Base-by-base conservation (phyloP, 2,329 filamentous ascomycete species). In the Diaporthe citriasiana region DNA sequence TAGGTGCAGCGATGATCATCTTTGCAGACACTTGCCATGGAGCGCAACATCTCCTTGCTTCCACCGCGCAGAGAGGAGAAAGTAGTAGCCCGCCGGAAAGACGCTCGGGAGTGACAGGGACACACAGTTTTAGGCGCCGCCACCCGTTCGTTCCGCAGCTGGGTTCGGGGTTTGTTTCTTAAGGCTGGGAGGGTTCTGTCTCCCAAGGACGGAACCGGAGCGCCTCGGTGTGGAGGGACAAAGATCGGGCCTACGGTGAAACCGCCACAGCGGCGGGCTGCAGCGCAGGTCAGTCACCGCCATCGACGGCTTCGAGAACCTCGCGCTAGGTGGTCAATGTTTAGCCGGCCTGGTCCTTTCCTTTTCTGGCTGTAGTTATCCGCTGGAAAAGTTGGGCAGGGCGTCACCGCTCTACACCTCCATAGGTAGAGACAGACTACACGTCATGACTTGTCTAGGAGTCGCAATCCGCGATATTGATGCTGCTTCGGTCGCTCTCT, bases 251-350 rank as follows among this genome's bases (percentile, higher is more conserved):
- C 71, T 35, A 56, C 50, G 42, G 65, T 74, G 69, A 74, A 42
- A 74, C 70, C 69, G 73, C 73, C 73, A 74, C 70, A 60, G 70
- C 73, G 73, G 73, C 51, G 35, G 27, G 27, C 25, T 74, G 69
- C 73, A 74, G 60, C 13, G 38, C 42, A 50, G 70, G 12, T n/a
- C 22, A 53, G 56, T 55, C 56, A 66, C 65, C 56, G 56, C 33
- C 47, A 55, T 53, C 12, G 25, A 30, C 42, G 45, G 42, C 42
- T 35, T 38, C 27, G 27, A 51, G 50, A 17, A n/a, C 27, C 15
- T 66, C 22, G 22, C 25, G 1, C 0, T 13, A 17, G 45, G 8
- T 5, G 45, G 30, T 66, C 60, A 8, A 38, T 35, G 27, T 2
- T 45, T 57, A 22, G 33, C 55, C 7, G 33, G 22, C 13, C 35